Evolutionary conservation across 768 basidiomycete genomes (phyloP).

Genomic region (Myochromella boudieri): DNA sequence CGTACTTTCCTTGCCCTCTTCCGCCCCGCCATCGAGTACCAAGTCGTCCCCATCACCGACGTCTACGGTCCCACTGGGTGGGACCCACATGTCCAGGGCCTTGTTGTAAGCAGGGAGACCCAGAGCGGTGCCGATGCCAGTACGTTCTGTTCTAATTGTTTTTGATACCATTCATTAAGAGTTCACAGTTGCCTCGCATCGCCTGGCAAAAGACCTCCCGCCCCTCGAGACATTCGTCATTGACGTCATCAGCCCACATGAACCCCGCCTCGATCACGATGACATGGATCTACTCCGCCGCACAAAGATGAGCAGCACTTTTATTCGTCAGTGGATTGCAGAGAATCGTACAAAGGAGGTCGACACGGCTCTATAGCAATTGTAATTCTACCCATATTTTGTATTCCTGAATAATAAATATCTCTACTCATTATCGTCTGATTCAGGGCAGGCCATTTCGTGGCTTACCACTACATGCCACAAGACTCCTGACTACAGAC

Average conservation of each 20-base stretch:
- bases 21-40: slow-evolving; percentile 59
- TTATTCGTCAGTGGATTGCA: slow-evolving; percentile 83
- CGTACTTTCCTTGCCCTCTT: slow-evolving; percentile 72
- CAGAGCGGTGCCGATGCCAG: slow-evolving; percentile 70
- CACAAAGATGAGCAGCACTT: slow-evolving; percentile 94
- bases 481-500: no score
- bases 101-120: slow-evolving; percentile 93
- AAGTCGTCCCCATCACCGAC: slow-evolving; percentile 76
- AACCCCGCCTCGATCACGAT: slow-evolving; percentile 55
- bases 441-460: no score
- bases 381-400: no score
- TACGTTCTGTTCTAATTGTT: slow-evolving; percentile 36
- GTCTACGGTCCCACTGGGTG: slow-evolving; percentile 90
- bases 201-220: slow-evolving; percentile 56
- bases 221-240: slow-evolving; percentile 73
- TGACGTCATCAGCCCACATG: slow-evolving; percentile 81
- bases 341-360: slow-evolving; percentile 6
- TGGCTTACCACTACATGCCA: no score
- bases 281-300: slow-evolving; percentile 71
- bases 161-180: neutral
- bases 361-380: no score
- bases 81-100: slow-evolving; percentile 86
- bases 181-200: slow-evolving; percentile 58
- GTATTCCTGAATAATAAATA: no score
- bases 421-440: no score